Base-by-base conservation (phyloP, 2,329 filamentous ascomycete species). In the Aspergillus arachidicola region DNA sequence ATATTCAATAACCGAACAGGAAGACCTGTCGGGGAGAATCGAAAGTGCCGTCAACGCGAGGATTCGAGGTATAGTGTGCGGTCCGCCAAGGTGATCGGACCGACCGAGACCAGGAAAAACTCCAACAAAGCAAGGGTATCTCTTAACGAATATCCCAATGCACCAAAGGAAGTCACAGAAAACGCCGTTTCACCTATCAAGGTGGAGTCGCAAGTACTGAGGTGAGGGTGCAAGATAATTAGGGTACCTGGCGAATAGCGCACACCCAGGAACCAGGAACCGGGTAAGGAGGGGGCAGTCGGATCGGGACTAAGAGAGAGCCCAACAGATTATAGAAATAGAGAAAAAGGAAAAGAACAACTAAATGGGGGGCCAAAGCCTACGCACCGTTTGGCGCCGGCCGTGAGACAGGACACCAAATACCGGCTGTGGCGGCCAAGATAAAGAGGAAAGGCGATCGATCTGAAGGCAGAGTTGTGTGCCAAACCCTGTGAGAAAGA, bases 331-430 rank as follows among this genome's bases (percentile, higher is more conserved):
- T 41, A 65, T 59, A 51, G 48, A 56, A 66, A 64, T 64, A 30
- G 58, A 63, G 67, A 62, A 62, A 62, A 68, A 69, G 64, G 59
- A 63, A 68, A 59, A 69, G 66, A 67, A 67, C 62, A 62, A 63
- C 63, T 66, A 61, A 61, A 63, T 62, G 71, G 73, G 73, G 75
- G 76, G 76, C 76, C 75, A 75, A 76, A 78, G 77, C 77, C 77
- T 79, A 79, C 74, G 77, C 77, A 79, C 77, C 77, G 76, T 79
- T 77, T 79, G 77, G 77, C 77, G 77, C 77, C 76, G 76, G 77
- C 75, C 77, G 76, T 77, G 72, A 79, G 76, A 79, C 77, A 79
- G 77, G 76, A 79, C 77, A 79, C 76, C 77, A 78, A 78, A 73
- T 72, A 78, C 76, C 77, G 77, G 76, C 77, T 78, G 76, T 79